Base-by-base conservation (phyloP, 768 basidiomycete species). In the Amyloporia xantha region DNA sequence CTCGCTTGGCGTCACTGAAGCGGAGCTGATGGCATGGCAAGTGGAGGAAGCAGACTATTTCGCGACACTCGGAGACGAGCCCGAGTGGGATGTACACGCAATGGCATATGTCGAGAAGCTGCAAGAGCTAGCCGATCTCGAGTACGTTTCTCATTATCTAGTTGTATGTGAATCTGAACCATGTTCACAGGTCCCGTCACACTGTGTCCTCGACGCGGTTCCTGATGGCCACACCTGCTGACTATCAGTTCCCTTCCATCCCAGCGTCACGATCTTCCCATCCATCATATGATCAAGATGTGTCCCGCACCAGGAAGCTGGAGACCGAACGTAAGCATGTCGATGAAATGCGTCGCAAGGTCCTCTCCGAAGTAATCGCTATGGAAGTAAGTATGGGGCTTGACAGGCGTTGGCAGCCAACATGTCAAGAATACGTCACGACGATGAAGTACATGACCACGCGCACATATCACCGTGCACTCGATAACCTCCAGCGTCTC, bases 71-170 rank as follows among this genome's bases (percentile, higher is more conserved):
- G 56, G 61, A 0, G 44, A 63, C 11, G 66, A 67, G 47, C 37
- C 52, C 5, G 49, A 54, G 7, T 54, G 57, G 20, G 64, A 68
- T 41, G 15, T 66, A 2, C 58, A 60, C 41, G 54, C 54, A 2
- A 53, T 67, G 12, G 58, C 59, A 5, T 69, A 69, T 53, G 65
- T 67, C 3, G 65, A 68, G 49, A 51, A 59, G 4, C 55, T 69
- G 3, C 52, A 65, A 40, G 33, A 57, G 26, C 50, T 59, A 9
- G 24, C 5, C n/a, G n/a, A n/a, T n/a, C n/a, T n/a, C n/a, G n/a
- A n/a, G n/a, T n/a, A n/a, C n/a, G n/a, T n/a, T 35, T 45, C 7
- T 11, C n/a, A 17, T 5, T 37, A 7, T 23, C 13, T 20, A 3
- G 9, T 9, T 26, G 17, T 25, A 21, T 15, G 17, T 11, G 21